Conservation (phyloP, 495 filamentous ascomycete species). For the Penicillium samsonianum region DNA sequence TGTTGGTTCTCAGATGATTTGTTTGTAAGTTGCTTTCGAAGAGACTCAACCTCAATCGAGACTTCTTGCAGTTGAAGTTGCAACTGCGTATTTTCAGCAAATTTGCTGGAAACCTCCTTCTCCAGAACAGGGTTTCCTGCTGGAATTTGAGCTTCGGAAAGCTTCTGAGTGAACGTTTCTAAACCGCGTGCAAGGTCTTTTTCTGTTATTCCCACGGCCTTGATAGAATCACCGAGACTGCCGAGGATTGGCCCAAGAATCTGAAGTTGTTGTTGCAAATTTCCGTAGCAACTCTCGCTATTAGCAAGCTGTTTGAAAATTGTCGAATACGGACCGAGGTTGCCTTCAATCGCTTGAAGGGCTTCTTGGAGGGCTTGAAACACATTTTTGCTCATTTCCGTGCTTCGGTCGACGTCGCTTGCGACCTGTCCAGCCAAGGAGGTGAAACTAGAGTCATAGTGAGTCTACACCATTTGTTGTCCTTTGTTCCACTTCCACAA, state of each 20-base stretch:
- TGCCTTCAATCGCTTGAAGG: slow-evolving; percentile 20
- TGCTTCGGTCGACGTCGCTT: slow-evolving; percentile 14
- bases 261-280: slow-evolving; percentile 24
- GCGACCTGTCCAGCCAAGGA: slow-evolving; percentile 21
- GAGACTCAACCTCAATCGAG: slow-evolving; percentile 15
- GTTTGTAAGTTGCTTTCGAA: slow-evolving; percentile 18
- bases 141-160: slow-evolving; percentile 26
- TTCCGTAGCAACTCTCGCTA: slow-evolving; percentile 14
- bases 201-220: slow-evolving; percentile 18
- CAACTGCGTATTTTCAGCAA: slow-evolving; percentile 29
- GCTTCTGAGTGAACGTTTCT: slow-evolving; percentile 19
- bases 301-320: slow-evolving; percentile 29
- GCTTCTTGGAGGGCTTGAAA: slow-evolving; percentile 23
- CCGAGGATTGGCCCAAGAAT: slow-evolving; percentile 22
- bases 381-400: slow-evolving; percentile 18
- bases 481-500: background rate
- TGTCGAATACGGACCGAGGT: slow-evolving; percentile 25
- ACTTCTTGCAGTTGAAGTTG: slow-evolving; percentile 28
- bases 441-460: slow-evolving; percentile 21
- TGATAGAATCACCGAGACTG: slow-evolving; percentile 22
- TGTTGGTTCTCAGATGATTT: slow-evolving; percentile 21
- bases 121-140: slow-evolving; percentile 17
- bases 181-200: slow-evolving; percentile 25
- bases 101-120: slow-evolving; percentile 16
- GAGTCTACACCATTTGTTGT: background rate